Evolutionary conservation across 495 filamentous ascomycete species (phyloP).

Genomic region (Neurospora sp.): DNA sequence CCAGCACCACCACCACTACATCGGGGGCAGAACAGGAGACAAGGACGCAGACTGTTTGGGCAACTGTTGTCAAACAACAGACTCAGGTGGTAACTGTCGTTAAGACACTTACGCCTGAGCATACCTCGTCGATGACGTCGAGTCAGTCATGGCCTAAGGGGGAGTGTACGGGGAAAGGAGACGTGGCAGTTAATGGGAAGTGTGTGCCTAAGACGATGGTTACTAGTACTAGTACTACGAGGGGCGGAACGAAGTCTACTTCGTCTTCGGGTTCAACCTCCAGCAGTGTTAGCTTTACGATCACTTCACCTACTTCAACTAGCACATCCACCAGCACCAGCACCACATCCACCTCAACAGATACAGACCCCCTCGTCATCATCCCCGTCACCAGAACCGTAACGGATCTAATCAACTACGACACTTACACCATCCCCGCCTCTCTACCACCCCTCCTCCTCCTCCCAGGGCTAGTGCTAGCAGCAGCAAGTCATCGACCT

Average conservation of each 20-base stretch:
- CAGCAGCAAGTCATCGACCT: not conserved
- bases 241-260: not conserved
- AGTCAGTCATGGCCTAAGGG: not conserved
- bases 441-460: not conserved
- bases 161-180: not conserved
- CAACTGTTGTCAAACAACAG: not conserved
- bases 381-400: not conserved
- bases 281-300: not conserved
- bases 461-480: not conserved
- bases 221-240: not conserved
- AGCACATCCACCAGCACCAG: not conserved
- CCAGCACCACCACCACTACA: not conserved
- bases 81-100: not conserved
- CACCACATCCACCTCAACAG: not conserved
- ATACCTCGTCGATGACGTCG: not conserved
- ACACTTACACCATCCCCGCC: not conserved
- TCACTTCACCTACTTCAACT: not conserved
- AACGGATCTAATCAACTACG: not conserved
- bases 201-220: not conserved
- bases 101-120: not conserved
- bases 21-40: not conserved
- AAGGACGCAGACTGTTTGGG: not conserved
- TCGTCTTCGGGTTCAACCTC: not conserved
- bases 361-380: not conserved
- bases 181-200: not conserved